phyloP scores from a whole-genome alignment of 306 rosid species.

The Cicer cuneatum region DNA sequence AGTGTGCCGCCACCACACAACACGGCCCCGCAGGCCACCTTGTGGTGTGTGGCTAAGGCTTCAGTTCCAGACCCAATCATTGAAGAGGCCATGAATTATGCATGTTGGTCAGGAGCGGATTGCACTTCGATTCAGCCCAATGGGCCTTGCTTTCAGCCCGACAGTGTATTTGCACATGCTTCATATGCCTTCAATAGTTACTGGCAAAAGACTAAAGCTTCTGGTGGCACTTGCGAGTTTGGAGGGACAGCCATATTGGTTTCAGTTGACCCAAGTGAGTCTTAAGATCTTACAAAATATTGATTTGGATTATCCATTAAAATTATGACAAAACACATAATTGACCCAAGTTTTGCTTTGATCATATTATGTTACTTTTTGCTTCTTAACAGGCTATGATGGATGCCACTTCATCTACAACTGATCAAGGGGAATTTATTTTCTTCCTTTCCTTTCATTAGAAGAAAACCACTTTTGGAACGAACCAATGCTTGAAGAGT shows the following conservation, averaged over 20 bases:
- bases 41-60: conserved; percentile 98
- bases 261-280: conserved; percentile 84
- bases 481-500: conserved; percentile 40
- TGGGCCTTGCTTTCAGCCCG: conserved; percentile 79
- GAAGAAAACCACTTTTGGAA: conserved; percentile 33
- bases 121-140: conserved; percentile 68
- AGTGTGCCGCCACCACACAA: conserved; percentile 64
- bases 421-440: conserved; percentile 34
- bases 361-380: conserved; percentile 6
- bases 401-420: conserved; percentile 66
- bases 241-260: conserved; percentile 93
- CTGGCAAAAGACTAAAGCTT: conserved; percentile 79
- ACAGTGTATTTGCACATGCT: conserved; percentile 73
- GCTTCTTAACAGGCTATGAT: conserved; percentile 55
- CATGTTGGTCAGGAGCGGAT: conserved; percentile 89
- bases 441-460: not conserved
- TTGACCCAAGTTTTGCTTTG: conserved; percentile 1
- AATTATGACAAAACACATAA: not conserved
- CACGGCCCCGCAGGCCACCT: conserved; percentile 48
- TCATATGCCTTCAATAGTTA: conserved; percentile 90
- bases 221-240: conserved; percentile 82
- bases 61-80: conserved; percentile 94
- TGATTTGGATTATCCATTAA: not conserved
- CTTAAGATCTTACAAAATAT: not conserved
- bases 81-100: conserved; percentile 93